Evolutionary conservation across 2,329 filamentous ascomycete genomes (phyloP), one percentile per base, ranked within the genome.

Genomic region (Sporothrix luriei): DNA sequence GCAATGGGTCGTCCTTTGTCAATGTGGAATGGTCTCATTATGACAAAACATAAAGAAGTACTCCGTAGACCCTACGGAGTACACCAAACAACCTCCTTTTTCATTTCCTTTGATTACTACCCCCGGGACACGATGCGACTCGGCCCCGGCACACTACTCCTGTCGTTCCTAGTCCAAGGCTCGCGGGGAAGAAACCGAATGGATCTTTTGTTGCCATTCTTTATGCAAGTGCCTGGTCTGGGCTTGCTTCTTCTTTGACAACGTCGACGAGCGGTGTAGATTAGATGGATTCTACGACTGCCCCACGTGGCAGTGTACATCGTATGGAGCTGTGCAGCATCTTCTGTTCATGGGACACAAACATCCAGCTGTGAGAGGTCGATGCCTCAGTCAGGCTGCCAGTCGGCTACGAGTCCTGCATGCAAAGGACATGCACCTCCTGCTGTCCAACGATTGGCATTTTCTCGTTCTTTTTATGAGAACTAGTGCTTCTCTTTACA

Each of bases 171-270:
- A 11, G n/a, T 21, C 57, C 57, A 62, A 62, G 38, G 38, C 26
- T 62, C 57, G 57, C 38, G 38, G 55, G 57, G 57, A 46, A 62
- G 10, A n/a, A 62, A 61, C 57, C n/a, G 57, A 61, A 61, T 61
- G 54, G 54, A 29, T 29, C 46, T 19, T 48, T 43, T 46, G 10
- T 46, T 11, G 11, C 9, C 26, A 40, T 13, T 3, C 1, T 9
- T 4, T 4, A 5, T 13, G 14, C 40, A 4, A 33, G 33, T 52
- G 19, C 48, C 19, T 29, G 38, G 57, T 62, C 57, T 46, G 29
- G 57, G 19, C 4, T 16, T 13, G 40, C 40, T 43, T 43, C 40
- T 11, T 43, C 14, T 11, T 16, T 5, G 14, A 43, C 40, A 9
- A 33, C 40, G 14, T 16, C 40, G 40, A 43, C 11, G 40, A 43